Evolutionary conservation across 805 yeast genomes (phyloP), one percentile per base, ranked within the genome.

Genomic region (Saturnispora diversa): DNA sequence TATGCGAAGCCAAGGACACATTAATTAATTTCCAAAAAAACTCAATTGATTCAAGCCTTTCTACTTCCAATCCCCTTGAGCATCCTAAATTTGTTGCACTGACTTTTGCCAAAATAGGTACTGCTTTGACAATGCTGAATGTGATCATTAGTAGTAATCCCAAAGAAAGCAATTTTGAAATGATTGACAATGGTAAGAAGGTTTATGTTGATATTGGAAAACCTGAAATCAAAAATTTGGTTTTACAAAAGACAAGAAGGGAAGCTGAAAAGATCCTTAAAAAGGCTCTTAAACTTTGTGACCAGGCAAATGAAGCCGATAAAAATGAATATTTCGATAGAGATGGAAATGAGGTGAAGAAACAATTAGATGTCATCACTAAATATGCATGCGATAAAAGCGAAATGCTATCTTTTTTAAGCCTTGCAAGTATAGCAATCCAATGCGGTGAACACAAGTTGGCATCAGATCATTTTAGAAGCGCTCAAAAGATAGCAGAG

Each of bases 1-100:
- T 57, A 21, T 44, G 51, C 3, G 44, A 49, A 19, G 54, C 58
- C 2, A 46, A 56, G 27, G 58, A 55, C 37, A 26, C 46, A 10
- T 53, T 51, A 25, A 50, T 58, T 9, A 53, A 55, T 31, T 30
- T 55, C 8, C 45, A 55, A 31, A 44, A 56, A 11, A 47, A 52
- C 24, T 45, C 48, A 15, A 54, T 51, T 13, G 53, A 47, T 31
- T 39, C 48, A 12, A 35, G 45, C 10, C 49, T 49, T n/a, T 52
- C 59, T 7, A 44, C 47, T n/a, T 39, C 48, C 5, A 40, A 40
- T 28, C 43, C 48, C 13, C 46, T 43, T 31, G 51, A 50, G 10
- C 52, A 48, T 27, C 53, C 53, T 5, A 46, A 51, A 3, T 44
- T 44, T 34, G 20, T 48, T 12, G 43, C 49, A 3, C 21, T 50